Evolutionary conservation across 129 eudicot genomes (phyloP), one percentile per base, ranked within the genome.

Genomic region (carrot (Daucus carota)): DNA sequence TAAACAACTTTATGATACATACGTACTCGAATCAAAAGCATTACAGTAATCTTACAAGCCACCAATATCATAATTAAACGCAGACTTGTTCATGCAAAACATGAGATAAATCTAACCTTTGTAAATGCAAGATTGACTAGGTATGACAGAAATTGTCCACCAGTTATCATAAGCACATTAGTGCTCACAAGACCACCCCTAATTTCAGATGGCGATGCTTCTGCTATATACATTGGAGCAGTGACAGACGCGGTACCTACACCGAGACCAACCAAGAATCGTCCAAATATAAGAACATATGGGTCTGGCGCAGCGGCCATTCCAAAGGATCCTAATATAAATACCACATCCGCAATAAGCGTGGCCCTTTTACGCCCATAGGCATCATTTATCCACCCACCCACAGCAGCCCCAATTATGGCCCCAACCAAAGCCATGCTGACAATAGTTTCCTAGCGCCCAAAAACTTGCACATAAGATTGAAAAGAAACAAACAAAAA

Each of bases 361-460:
- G 97, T 94, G 60, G 99, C 99, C 71, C 85, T 87, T 75, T 89
- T 94, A 63, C 99, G 96, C 69, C 99, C 99, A 60, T 85, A 94
- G 73, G 78, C 72, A 75, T 94, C 99, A 76, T 88, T 94, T 63
- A 94, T 73, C 99, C 92, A 91, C 46, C 99, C 99, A 15, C 90
- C 99, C 67, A 73, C 75, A n/a, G 89, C 90, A 41, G 99, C 90
- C 74, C 99, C 99, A 54, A 94, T 85, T 80, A 94, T 91, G 75
- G 99, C 99, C 72, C 97, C 99, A 11, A 94, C 99, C 78, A 91
- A 73, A 81, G 97, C 99, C 99, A 94, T 94, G 87, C 97, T 94
- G 16, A 94, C 99, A 70, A 94, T 94, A 46, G 99, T 94, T 84
- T 94, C 97, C 99, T 94, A 84, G n/a, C 47, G 26, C 77, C 28